Base-by-base conservation (phyloP, 306 rosid genomes). In the Arachis hypogaea region DNA sequence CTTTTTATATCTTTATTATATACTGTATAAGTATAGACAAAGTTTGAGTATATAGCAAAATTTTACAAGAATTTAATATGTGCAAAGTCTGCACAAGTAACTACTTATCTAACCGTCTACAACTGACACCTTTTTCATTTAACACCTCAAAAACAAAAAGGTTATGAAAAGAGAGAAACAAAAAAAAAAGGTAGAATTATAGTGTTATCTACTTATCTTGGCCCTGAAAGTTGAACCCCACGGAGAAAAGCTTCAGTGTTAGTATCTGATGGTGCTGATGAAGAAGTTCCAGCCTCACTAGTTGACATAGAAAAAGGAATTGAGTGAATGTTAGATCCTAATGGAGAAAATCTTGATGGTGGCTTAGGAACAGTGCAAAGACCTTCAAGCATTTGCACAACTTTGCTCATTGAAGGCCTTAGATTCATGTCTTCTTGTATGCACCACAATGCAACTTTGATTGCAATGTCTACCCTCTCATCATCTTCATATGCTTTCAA, bases 301-400 rank as follows among this genome's bases (percentile, higher is more conserved):
- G 29, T 41, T 2, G 74, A 9, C 11, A 10, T 40, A 44, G 12
- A 61, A 9, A 59, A 46, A 46, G 36, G 38, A 33, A 33, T 38
- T 3, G 73, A 57, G 62, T 55, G 57, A 18, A 70, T 63, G 28
- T 66, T 66, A 55, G 46, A 54, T 63, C 68, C 68, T 46, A 63
- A 18, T 12, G 49, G 22, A n/a, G 62, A 45, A 71, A 71, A 64
- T 11, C 6, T 72, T 72, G 78, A 4, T 33, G 38, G 82, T 58
- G 78, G 74, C 57, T 57, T 66, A n/a, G 58, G 74, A 72, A 78
- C 78, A 72, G 45, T 18, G 8, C 65, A 72, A 9, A 78, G 74
- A 50, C 82, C 82, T 56, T 78, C 82, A 38, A 78, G 74, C 82
- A 78, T 78, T 72, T 72, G 78, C 3, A 78, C 74, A 49, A 78